Percentiles rank a stretch among this genome's conserved stretches.
phyloP scores from a whole-genome alignment of 768 basidiomycete genomes.

The Paxillus rubicundulus region DNA sequence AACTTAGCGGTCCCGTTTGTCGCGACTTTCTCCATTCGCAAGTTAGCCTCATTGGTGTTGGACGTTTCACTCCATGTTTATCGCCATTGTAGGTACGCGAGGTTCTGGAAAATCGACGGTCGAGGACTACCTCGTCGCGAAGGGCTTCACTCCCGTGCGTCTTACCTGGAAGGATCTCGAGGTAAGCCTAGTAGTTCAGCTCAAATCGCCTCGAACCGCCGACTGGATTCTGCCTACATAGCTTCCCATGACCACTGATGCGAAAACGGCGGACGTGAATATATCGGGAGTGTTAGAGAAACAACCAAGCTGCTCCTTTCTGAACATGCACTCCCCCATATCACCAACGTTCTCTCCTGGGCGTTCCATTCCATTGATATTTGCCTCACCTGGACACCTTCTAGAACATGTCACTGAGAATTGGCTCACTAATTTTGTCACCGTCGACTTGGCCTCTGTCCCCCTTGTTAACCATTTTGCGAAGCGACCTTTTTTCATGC shows the following conservation, averaged over 20 bases:
- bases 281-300: conserved; percentile 4
- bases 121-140: conserved; percentile 55
- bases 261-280: background rate
- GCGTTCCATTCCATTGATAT: conserved; percentile 27
- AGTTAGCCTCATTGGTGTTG: too few relatives aligned
- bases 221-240: conserved; percentile 5
- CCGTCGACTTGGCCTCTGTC: conserved; percentile 59
- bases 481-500: conserved; percentile 87
- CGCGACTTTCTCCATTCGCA: too few relatives aligned
- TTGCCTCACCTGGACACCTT: conserved; percentile 49
- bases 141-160: conserved; percentile 55
- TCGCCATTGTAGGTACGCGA: conserved; percentile 63
- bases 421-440: conserved; percentile 83
- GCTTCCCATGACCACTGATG: conserved; percentile 1
- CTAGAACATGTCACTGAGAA: conserved; percentile 75
- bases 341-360: conserved; percentile 18
- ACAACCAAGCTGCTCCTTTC: conserved; percentile 15
- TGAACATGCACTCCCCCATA: conserved; percentile 19
- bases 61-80: conserved; percentile 47
- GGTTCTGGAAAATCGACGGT: conserved; percentile 61
- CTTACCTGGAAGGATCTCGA: conserved; percentile 28
- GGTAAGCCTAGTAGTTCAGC: conserved; percentile 8
- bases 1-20: too few relatives aligned
- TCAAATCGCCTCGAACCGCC: background rate
- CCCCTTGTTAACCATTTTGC: conserved; percentile 64